phyloP scores from a whole-genome alignment of 495 filamentous ascomycete genomes.

The Penicillium goetzii region DNA sequence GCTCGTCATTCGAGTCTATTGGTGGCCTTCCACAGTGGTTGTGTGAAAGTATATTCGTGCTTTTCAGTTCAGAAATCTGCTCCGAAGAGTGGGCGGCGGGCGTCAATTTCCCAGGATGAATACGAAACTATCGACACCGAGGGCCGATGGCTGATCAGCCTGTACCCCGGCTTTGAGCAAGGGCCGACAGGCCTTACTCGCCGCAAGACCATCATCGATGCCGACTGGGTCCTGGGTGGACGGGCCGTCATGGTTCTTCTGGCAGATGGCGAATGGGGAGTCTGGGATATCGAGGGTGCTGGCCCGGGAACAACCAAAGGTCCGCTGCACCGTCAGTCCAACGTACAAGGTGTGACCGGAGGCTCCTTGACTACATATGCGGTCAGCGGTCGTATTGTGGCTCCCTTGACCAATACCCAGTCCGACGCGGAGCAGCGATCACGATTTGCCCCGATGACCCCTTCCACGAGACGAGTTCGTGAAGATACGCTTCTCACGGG shows the following conservation, averaged over 20 bases:
- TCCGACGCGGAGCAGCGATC: conserved; percentile 47
- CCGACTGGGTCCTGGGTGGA: conserved; percentile 82
- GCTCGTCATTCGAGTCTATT: conserved; percentile 64
- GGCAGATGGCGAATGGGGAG: conserved; percentile 87
- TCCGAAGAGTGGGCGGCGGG: conserved; percentile 32
- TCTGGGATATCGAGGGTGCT: conserved; percentile 83
- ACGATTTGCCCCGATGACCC: conserved; percentile 82
- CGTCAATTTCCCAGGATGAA: conserved; percentile 34
- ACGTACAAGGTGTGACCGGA: conserved; percentile 62
- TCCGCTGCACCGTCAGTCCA: conserved; percentile 59
- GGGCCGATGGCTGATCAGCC: conserved; percentile 66
- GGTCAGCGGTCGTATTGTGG: conserved; percentile 67
- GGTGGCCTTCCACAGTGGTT: conserved; percentile 66
- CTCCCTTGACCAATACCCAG: conserved; percentile 35
- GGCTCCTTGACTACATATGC: conserved; percentile 69
- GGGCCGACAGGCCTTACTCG: conserved; percentile 40
- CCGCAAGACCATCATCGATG: conserved; percentile 79
- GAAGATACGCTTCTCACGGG: conserved; percentile 60
- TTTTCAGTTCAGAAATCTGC: conserved; percentile 36
- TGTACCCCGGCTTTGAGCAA: conserved; percentile 67
- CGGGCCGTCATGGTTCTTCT: conserved; percentile 75
- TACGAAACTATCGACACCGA: conserved; percentile 41
- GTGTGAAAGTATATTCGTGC: conserved; percentile 67
- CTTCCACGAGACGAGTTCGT: conserved; percentile 68
- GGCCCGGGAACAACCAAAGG: conserved; percentile 56